Conservation (phyloP, 768 basidiomycete genomes). For the Pleurotus djamor region DNA sequence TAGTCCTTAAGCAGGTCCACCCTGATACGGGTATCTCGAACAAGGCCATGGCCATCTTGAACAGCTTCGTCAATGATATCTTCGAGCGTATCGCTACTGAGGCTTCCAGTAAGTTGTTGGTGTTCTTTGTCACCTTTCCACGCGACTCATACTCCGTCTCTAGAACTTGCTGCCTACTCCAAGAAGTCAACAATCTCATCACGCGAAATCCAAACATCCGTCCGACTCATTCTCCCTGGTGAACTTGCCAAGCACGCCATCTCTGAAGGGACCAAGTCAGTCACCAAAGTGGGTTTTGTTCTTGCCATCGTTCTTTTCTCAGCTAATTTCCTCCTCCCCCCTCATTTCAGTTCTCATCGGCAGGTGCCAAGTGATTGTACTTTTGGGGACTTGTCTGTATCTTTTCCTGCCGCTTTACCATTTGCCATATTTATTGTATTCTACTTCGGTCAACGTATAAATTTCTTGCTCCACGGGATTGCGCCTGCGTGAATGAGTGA, state of each 20-base stretch:
- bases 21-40: conserved; percentile 93
- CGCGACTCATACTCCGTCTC: neutral
- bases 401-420: neutral
- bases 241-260: conserved; percentile 49
- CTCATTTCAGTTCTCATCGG: conserved; percentile 8
- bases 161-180: conserved; percentile 95
- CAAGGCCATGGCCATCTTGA: conserved; percentile 83
- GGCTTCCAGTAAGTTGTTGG: conserved; percentile 68
- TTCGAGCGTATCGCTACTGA: conserved; percentile 88
- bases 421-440: conserved; percentile 8
- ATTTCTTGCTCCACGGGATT: too few species aligned
- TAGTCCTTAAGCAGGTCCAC: conserved; percentile 89
- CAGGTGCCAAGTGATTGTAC: conserved; percentile 11
- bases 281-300: conserved; percentile 8
- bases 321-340: neutral
- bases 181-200: conserved; percentile 99
- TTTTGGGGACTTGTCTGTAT: neutral
- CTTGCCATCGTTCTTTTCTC: neutral
- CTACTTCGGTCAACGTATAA: neutral
- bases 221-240: conserved; percentile 94
- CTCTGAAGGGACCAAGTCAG: conserved; percentile 13
- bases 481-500: too few species aligned
- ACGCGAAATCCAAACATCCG: conserved; percentile 96
- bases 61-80: conserved; percentile 85
- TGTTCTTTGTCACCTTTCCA: neutral